Conservation (phyloP, 805 yeast species). For the Candida glaebosa region DNA sequence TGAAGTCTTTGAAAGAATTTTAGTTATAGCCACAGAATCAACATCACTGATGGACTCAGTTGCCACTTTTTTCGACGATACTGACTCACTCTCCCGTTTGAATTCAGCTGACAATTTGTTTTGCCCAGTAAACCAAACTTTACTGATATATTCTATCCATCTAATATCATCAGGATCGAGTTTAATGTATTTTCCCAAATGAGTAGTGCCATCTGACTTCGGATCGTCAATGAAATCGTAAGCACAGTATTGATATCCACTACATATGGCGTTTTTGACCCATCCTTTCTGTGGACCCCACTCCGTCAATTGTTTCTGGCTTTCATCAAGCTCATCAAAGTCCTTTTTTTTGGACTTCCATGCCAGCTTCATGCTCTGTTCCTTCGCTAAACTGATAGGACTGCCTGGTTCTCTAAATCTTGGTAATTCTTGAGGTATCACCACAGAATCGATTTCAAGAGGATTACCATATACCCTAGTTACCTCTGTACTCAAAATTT, state of each 20-base stretch:
- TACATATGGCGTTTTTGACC: constrained; percentile 34
- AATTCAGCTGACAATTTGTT: too few relatives aligned
- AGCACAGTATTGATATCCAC: constrained; percentile 39
- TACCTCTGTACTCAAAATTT: constrained; percentile 15
- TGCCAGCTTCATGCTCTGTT: constrained; percentile 12
- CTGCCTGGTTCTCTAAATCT: constrained; percentile 21
- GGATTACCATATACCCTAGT: constrained; percentile 23
- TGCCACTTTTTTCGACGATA: too few relatives aligned
- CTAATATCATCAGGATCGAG: constrained; percentile 8
- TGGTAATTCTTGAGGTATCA: constrained; percentile 41
- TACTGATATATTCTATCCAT: constrained; percentile 29
- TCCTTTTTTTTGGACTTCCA: constrained; percentile 27
- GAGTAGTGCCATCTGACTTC: background rate
- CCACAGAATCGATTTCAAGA: constrained; percentile 29
- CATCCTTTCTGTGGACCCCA: constrained; percentile 42
- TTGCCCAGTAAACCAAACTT: constrained; percentile 24
- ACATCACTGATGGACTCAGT: background rate
- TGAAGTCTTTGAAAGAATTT: too few relatives aligned
- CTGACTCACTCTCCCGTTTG: too few relatives aligned
- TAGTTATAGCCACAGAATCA: too few relatives aligned
- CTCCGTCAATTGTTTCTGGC: constrained; percentile 11
- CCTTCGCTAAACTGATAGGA: constrained; percentile 18
- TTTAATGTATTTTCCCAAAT: constrained; percentile 7
- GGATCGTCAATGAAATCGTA: constrained; percentile 26
- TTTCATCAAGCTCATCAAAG: constrained; percentile 26